Conservation (phyloP, 2,329 filamentous ascomycete species). For the Ophiostoma sp. region DNA sequence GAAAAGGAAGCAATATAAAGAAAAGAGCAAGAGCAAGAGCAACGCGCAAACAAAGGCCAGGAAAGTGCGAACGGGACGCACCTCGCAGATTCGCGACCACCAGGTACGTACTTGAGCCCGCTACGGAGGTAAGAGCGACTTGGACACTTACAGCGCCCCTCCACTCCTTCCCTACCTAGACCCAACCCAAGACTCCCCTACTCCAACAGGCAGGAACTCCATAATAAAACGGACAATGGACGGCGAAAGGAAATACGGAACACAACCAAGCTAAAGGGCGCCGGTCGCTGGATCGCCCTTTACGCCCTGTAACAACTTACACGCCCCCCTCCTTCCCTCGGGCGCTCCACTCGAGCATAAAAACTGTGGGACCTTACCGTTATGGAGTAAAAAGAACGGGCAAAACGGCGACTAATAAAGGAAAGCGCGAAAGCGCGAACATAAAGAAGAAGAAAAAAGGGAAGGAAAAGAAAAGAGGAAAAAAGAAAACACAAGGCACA, state of each 20-base stretch:
- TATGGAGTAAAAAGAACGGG: not conserved
- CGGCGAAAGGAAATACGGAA: slow-evolving; percentile 13
- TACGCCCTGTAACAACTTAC: slow-evolving; percentile 8
- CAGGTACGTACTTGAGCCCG: not conserved
- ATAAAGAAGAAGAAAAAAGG: slow-evolving; percentile 1
- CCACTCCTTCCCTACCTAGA: not conserved
- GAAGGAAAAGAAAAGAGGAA: not conserved
- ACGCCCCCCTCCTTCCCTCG: slow-evolving; percentile 8
- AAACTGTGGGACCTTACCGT: not conserved
- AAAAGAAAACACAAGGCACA: not conserved
- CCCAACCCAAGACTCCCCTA: not conserved
- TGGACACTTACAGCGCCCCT: not conserved
- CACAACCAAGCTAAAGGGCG: not conserved
- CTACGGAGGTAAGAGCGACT: not conserved
- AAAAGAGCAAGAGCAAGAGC: slow-evolving; percentile 10
- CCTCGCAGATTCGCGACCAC: slow-evolving; percentile 4
- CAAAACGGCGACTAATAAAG: slow-evolving; percentile 22
- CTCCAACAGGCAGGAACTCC: not conserved
- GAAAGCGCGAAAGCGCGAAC: slow-evolving; percentile 10
- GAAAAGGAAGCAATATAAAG: slow-evolving; percentile 26
- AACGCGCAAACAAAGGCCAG: not conserved
- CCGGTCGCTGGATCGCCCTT: not conserved
- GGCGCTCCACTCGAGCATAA: not conserved
- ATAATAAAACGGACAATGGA: not conserved
- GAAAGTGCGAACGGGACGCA: not conserved